Base-by-base conservation (phyloP, 306 rosid species). In the Acacia crassicarpa region DNA sequence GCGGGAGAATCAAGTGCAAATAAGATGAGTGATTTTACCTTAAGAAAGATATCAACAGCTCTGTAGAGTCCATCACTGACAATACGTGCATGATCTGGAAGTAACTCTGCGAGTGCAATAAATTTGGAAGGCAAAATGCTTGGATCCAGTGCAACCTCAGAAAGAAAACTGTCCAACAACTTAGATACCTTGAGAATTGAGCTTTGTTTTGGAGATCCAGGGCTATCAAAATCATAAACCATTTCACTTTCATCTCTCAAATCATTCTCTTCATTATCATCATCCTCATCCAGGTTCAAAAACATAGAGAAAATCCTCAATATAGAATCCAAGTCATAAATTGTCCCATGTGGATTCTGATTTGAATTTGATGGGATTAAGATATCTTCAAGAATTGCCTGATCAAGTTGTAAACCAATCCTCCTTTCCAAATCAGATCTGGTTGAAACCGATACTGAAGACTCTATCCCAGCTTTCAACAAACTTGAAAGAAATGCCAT, bases 311-410 rank as follows among this genome's bases (percentile, higher is more conserved):
- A 96, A 72, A 92, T 93, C 86, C 98, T 92, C 87, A 93, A 74
- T 10, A 91, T 83, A 70, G 98, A 88, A 62, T 96, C 99, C 0
- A 92, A 88, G 44, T 96, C 99, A 66, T 96, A 96, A 65, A 92
- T 80, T 6, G 91, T 88, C 76, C 81, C 78, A 66, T 91, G 94
- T 20, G 61, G 84, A 54, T 83, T 90, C 45, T 91, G 97, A 67
- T 87, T 91, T 72, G 92, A 86, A 72, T 82, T 92, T 78, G 92
- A 80, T 14, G 99, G 99, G 80, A 93, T 92, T 59, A 96, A 80
- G 70, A 96, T 86, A 84, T 96, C 99, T 88, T 96, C 99, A 10
- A 96, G 99, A 84, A 93, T 96, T 48, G 98, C 99, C 81, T 96
- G 99, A 76, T 96, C 98, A 77, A 96, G 91, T 54, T 93, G 99